Percentiles rank a stretch among this genome's conserved stretches.
These are phyloP conservation scores for Aspergillus sp. DNA, from an alignment of 2,329 filamentous ascomycete genomes.

Conservation along the genomic window DNA sequence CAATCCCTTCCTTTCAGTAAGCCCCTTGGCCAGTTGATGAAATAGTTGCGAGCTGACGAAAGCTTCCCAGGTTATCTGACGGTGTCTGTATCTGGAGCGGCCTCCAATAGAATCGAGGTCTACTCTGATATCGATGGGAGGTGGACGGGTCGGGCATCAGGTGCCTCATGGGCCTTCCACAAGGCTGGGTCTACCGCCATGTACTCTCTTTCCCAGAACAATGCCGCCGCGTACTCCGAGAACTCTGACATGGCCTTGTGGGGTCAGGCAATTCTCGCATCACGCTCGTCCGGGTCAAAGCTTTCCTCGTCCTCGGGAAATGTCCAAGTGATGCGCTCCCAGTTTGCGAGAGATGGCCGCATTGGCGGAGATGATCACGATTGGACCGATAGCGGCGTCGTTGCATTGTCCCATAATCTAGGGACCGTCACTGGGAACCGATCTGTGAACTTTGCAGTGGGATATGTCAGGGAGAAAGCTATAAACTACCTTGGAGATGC, in stretches of 20 bases:
- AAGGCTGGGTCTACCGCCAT: slow-evolving; percentile 17
- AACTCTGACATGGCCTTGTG: slow-evolving; percentile 34
- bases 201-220: slow-evolving; percentile 24
- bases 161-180: slow-evolving; percentile 15
- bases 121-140: slow-evolving; percentile 37
- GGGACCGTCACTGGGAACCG: slow-evolving; percentile 17
- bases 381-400: slow-evolving; percentile 22
- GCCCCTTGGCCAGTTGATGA: background rate
- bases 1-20: slow-evolving; percentile 37
- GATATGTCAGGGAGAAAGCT: slow-evolving; percentile 31
- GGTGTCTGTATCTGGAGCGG: slow-evolving; percentile 19
- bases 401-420: slow-evolving; percentile 33
- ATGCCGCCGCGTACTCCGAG: slow-evolving; percentile 25
- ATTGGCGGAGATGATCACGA: slow-evolving; percentile 14
- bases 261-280: slow-evolving; percentile 35
- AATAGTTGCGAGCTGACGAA: slow-evolving; percentile 4
- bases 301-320: slow-evolving; percentile 25
- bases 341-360: slow-evolving; percentile 24
- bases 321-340: slow-evolving; percentile 15
- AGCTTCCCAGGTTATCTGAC: slow-evolving; percentile 30
- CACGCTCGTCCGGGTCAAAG: slow-evolving; percentile 17
- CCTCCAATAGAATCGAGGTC: slow-evolving; percentile 26
- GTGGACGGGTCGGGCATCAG: slow-evolving; percentile 31
- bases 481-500: slow-evolving; percentile 34
- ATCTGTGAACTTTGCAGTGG: slow-evolving; percentile 34